Conservation (phyloP, 768 basidiomycete genomes). For the Boletus reticulatus region DNA sequence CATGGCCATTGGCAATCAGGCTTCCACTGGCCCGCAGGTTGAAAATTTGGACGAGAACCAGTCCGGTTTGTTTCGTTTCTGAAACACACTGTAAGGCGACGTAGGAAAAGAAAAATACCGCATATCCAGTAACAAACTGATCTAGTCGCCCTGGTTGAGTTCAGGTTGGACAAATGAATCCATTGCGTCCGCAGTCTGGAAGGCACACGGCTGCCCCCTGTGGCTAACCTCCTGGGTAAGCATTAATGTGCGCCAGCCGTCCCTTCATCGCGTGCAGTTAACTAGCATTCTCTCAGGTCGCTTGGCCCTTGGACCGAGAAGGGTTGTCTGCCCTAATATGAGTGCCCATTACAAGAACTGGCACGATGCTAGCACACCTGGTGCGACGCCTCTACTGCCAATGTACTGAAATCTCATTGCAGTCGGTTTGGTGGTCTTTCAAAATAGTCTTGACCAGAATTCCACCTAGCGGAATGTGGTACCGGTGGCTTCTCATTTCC, state of each 20-base stretch:
- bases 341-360: background rate
- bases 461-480: background rate
- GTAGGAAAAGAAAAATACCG: background rate
- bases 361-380: background rate
- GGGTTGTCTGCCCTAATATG: background rate
- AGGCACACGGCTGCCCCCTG: no score
- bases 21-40: no score
- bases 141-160: no score
- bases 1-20: background rate
- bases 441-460: background rate
- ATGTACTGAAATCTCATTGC: background rate
- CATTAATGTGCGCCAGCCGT: background rate
- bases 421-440: background rate
- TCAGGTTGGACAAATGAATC: no score
- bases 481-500: background rate
- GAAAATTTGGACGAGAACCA: no score
- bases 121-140: no score
- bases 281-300: background rate
- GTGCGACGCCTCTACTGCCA: background rate
- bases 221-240: background rate
- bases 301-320: background rate
- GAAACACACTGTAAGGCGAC: background rate
- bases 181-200: no score
- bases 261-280: background rate
- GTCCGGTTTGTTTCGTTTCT: background rate